Percentiles rank a stretch among this genome's conserved stretches.
Conservation (phyloP, 345 rosid species). For the Aegle marmelos region DNA sequence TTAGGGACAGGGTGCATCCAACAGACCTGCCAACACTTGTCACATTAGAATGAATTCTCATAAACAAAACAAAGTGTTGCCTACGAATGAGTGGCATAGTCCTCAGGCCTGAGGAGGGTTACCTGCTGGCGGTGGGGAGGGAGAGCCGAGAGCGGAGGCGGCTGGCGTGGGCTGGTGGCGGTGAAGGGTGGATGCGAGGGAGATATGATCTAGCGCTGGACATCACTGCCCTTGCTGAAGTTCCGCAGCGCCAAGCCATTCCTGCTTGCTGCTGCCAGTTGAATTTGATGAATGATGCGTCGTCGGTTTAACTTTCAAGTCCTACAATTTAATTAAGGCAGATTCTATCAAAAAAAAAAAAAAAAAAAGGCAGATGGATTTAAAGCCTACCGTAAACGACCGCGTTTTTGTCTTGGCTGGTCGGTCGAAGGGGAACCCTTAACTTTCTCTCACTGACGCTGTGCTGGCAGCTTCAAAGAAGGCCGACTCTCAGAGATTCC, state of each 20-base stretch:
- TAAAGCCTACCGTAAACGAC: background rate
- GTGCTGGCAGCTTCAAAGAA: too few species aligned
- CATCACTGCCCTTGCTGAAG: slow-evolving; percentile 19
- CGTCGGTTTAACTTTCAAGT: too few species aligned
- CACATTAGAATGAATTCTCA: background rate
- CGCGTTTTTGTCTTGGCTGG: background rate
- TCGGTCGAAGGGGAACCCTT: too few species aligned
- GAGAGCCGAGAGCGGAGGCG: slow-evolving; percentile 18
- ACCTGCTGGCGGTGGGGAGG: slow-evolving; percentile 21
- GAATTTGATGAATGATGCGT: too few species aligned
- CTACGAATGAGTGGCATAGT: too few species aligned
- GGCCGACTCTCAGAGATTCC: too few species aligned
- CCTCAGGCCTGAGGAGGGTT: background rate
- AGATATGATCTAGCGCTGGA: slow-evolving; percentile 19
- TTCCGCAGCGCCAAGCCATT: slow-evolving; percentile 32
- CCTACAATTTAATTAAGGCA: background rate
- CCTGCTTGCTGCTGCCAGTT: background rate
- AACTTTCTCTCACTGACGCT: too few species aligned
- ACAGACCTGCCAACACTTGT: slow-evolving; percentile 11
- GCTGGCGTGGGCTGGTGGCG: background rate
- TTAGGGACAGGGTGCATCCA: slow-evolving; percentile 24
- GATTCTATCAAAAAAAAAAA: too few species aligned
- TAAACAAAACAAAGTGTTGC: background rate
- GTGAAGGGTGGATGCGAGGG: slow-evolving; percentile 17
- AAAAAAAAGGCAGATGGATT: background rate